phyloP scores from a whole-genome alignment of 2,329 filamentous ascomycete genomes.

The Blumeria graminis region DNA sequence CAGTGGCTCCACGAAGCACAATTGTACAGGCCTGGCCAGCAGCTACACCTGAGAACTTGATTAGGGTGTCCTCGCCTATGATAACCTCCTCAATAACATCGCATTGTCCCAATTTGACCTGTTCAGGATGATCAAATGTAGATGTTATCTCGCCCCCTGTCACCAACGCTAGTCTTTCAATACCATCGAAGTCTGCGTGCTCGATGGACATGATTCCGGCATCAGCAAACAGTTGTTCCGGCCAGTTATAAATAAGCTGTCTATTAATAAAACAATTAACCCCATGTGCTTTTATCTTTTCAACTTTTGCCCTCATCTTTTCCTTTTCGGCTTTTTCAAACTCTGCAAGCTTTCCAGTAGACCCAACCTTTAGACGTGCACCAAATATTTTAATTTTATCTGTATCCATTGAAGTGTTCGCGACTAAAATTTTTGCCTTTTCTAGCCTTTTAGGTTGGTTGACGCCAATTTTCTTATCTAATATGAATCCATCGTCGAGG shows the following conservation, averaged over 20 bases:
- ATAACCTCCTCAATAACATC: slow-evolving; percentile 95
- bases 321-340: slow-evolving; percentile 94
- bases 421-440: slow-evolving; percentile 93
- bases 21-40: slow-evolving; percentile 90
- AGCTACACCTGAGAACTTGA: slow-evolving; percentile 90
- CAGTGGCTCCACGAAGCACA: slow-evolving; percentile 83
- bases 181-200: slow-evolving; percentile 95
- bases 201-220: slow-evolving; percentile 96
- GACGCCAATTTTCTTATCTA: slow-evolving; percentile 97
- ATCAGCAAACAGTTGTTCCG: slow-evolving; percentile 93
- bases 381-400: slow-evolving; percentile 99
- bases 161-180: slow-evolving; percentile 81
- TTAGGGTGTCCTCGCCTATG: slow-evolving; percentile 90
- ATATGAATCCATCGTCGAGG: slow-evolving; percentile 89
- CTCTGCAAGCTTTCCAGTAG: slow-evolving; percentile 91
- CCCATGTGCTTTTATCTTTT: slow-evolving; percentile 93
- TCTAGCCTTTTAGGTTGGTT: slow-evolving; percentile 95
- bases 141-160: slow-evolving; percentile 94
- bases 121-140: slow-evolving; percentile 93
- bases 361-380: slow-evolving; percentile 85
- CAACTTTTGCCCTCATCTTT: slow-evolving; percentile 99
- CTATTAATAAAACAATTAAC: slow-evolving; percentile 99
- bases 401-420: slow-evolving; percentile 97
- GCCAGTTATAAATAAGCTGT: slow-evolving; percentile 99
- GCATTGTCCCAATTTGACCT: slow-evolving; percentile 87